Evolutionary conservation across 2,329 filamentous ascomycete genomes (phyloP).

Genomic region (Fusarium domesticum): DNA sequence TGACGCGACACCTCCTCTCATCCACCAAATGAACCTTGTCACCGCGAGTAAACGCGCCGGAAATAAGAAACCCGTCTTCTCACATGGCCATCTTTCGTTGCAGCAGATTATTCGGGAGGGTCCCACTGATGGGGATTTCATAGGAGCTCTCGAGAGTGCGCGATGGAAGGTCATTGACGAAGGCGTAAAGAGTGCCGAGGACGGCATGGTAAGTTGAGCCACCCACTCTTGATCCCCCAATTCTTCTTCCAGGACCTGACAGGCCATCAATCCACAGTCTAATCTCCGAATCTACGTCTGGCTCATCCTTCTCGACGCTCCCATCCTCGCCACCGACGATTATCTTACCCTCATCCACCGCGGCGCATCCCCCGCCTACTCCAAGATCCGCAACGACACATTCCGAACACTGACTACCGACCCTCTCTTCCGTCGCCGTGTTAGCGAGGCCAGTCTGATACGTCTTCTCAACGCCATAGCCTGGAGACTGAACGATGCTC

Average conservation of each 20-base stretch:
- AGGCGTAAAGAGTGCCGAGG: constrained; percentile 72
- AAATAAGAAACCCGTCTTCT: constrained; percentile 43
- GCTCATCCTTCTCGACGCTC: constrained; percentile 87
- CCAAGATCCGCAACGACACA: constrained; percentile 97
- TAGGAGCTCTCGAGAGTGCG: constrained; percentile 65
- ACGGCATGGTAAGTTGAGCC: constrained; percentile 66
- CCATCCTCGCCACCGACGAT: constrained; percentile 77
- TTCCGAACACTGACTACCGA: constrained; percentile 96
- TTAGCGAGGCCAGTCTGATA: constrained; percentile 93
- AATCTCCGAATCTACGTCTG: constrained; percentile 92
- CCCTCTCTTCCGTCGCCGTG: constrained; percentile 90
- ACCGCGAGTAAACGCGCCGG: constrained; percentile 38
- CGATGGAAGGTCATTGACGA: constrained; percentile 72
- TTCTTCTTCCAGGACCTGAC: constrained; percentile 4
- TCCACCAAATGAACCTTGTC: constrained; percentile 38
- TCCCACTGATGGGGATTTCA: constrained; percentile 67
- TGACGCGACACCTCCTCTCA: constrained; percentile 53
- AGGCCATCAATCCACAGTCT: constrained; percentile 55
- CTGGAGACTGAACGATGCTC: constrained; percentile 85
- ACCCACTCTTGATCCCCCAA: no score
- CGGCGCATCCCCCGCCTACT: constrained; percentile 88
- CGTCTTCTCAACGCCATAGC: constrained; percentile 91
- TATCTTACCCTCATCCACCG: constrained; percentile 91
- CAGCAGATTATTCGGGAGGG: constrained; percentile 79
- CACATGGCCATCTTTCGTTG: constrained; percentile 59